Base-by-base conservation (phyloP, 495 filamentous ascomycete species). In the Saxispiralis lemnorum region DNA sequence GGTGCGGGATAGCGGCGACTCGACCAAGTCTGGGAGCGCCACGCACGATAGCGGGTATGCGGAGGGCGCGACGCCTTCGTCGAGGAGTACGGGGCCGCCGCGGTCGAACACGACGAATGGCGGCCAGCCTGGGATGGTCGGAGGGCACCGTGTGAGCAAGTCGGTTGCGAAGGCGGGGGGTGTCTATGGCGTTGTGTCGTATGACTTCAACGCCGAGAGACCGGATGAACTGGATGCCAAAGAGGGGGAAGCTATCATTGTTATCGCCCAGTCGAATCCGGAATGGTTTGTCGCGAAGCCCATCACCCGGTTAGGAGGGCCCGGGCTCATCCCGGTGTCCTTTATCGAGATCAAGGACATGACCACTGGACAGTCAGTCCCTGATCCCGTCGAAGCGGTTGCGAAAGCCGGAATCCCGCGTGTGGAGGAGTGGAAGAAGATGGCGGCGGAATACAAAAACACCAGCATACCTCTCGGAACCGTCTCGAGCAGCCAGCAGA, bases 271-370 rank as follows among this genome's bases (percentile, higher is more conserved):
- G 61, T 96, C 89, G n/a, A 95, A 96, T 54, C 86, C 88, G 31
- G 89, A 97, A 59, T 97, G 89, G 89, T 97, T 95, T 55, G 89
- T 97, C 53, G 92, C 92, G 13, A 97, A 97, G 63, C 92, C 89
- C 6, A 97, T 96, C 55, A 86, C 88, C 41, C 71, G 92, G 51
- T 69, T 96, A 16, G 89, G 89, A 17, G 89, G 89, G 10, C 89
- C 89, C 0, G 89, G 89, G 24, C 64, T 97, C 51, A 96, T 97
- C 56, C 89, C 89, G 16, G 92, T 95, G 31, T 92, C 87, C 1
- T 97, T 94, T 57, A 84, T 96, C 45, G 89, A 97, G 62, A 85
- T 97, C 44, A 68, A 84, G 52, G 89, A 97, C 59, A 94, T 94
- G 84, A 73, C 78, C 18, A 82, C 79, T 3, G 83, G 86, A 17